Conservation (phyloP, 176 grass and related monocot genomes). For the Urochloa ruziziensis region DNA sequence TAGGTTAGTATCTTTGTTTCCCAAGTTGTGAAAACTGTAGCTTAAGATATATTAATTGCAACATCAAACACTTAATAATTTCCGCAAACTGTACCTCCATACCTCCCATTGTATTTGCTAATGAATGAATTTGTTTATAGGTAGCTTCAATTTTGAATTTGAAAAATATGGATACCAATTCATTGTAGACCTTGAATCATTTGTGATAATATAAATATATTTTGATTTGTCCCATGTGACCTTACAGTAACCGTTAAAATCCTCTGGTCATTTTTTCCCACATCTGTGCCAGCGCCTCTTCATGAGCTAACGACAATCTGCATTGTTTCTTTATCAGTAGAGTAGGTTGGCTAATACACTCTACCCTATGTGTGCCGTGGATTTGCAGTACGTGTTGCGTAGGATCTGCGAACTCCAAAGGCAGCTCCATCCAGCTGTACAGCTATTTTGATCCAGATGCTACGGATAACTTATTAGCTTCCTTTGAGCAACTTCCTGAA, state of each 20-base stretch:
- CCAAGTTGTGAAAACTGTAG: slow-evolving; percentile 7
- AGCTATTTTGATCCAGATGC: slow-evolving; percentile 12
- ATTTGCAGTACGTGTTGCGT: not conserved
- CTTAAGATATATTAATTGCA: not conserved
- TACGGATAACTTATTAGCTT: not conserved
- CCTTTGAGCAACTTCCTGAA: slow-evolving; percentile 27
- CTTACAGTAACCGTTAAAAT: not conserved
- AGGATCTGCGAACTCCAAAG: not conserved
- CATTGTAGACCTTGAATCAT: not conserved
- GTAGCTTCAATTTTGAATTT: not conserved
- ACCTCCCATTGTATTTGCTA: slow-evolving; percentile 3
- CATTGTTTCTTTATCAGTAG: not conserved
- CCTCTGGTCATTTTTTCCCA: not conserved
- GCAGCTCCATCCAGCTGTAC: not conserved
- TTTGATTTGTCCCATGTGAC: not conserved
- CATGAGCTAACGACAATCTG: not conserved
- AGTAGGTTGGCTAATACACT: not conserved
- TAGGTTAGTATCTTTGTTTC: slow-evolving; percentile 19
- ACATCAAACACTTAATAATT: not conserved
- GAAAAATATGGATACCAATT: not conserved
- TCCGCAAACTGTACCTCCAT: not conserved
- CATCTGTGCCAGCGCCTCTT: not conserved
- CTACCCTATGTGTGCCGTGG: not conserved
- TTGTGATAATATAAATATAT: not conserved
- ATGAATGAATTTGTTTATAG: not conserved